phyloP scores from a whole-genome alignment of 2,329 filamentous ascomycete genomes.

The Pestalotiopsis sp. region DNA sequence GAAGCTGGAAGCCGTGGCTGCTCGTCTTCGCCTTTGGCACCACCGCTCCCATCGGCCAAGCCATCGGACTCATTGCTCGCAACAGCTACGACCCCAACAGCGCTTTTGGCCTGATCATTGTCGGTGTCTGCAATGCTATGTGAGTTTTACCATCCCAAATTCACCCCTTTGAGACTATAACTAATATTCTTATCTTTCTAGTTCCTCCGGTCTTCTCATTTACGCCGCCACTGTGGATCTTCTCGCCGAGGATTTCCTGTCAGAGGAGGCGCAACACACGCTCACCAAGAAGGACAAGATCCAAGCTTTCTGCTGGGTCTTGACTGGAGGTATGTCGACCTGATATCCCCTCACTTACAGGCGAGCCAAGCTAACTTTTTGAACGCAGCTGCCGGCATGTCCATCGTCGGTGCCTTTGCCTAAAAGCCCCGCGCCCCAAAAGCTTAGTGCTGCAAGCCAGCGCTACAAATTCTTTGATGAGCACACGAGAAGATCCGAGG shows the following conservation, averaged over 20 bases:
- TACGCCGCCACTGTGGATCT: constrained; percentile 67
- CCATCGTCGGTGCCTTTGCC: constrained; percentile 49
- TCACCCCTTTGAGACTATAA: not conserved
- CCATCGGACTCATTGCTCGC: constrained; percentile 60
- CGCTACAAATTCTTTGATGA: no score
- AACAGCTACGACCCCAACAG: constrained; percentile 65
- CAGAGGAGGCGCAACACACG: constrained; percentile 52
- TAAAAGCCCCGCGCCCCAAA: constrained; percentile 25
- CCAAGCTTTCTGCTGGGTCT: constrained; percentile 52
- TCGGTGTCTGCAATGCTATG: constrained; percentile 69
- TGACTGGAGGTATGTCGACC: constrained; percentile 46
- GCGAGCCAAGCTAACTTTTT: constrained; percentile 29
- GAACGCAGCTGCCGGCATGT: constrained; percentile 44
- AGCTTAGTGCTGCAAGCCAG: no score
- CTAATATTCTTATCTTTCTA: constrained; percentile 25
- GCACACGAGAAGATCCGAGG: no score
- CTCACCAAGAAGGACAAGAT: constrained; percentile 57
- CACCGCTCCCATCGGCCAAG: constrained; percentile 66
- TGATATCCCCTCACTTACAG: not conserved
- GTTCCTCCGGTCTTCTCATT: constrained; percentile 62
- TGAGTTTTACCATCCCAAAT: constrained; percentile 33
- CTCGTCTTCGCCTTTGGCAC: constrained; percentile 65
- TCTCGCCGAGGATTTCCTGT: constrained; percentile 67
- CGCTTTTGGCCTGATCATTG: constrained; percentile 65
- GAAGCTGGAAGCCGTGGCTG: constrained; percentile 61